Conservation (phyloP, 1,284 basidiomycete genomes). For the Tilletia indica region DNA sequence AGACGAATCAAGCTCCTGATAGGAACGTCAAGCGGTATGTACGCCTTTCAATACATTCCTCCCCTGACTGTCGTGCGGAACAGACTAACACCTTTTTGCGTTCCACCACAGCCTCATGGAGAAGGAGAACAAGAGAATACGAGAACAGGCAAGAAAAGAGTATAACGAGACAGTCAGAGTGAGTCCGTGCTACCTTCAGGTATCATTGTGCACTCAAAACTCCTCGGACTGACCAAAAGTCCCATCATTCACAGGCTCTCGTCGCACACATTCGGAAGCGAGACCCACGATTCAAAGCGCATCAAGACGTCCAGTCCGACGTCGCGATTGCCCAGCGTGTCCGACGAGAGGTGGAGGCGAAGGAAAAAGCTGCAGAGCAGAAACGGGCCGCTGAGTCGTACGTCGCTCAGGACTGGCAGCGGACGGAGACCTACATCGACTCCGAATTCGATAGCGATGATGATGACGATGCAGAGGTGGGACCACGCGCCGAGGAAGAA, state of each 20-base stretch:
- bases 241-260: constrained; percentile 54
- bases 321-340: constrained; percentile 40
- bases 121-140: constrained; percentile 87
- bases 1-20: constrained; percentile 79
- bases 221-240: background rate
- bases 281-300: constrained; percentile 81
- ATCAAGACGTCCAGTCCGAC: constrained; percentile 45
- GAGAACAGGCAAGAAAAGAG: constrained; percentile 81
- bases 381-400: constrained; percentile 72
- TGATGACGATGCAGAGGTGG: constrained; percentile 28
- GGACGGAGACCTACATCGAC: constrained; percentile 26
- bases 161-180: constrained; percentile 90
- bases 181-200: constrained; percentile 44
- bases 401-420: constrained; percentile 49
- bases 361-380: constrained; percentile 79
- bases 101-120: constrained; percentile 68
- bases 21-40: constrained; percentile 68
- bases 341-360: constrained; percentile 46
- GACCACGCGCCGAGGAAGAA: constrained; percentile 20
- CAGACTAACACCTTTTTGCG: background rate
- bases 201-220: background rate
- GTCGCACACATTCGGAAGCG: constrained; percentile 85
- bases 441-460: constrained; percentile 32
- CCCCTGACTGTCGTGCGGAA: background rate
- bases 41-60: background rate